phyloP scores from a whole-genome alignment of 805 yeast genomes.

The Saturnispora mendoncae region DNA sequence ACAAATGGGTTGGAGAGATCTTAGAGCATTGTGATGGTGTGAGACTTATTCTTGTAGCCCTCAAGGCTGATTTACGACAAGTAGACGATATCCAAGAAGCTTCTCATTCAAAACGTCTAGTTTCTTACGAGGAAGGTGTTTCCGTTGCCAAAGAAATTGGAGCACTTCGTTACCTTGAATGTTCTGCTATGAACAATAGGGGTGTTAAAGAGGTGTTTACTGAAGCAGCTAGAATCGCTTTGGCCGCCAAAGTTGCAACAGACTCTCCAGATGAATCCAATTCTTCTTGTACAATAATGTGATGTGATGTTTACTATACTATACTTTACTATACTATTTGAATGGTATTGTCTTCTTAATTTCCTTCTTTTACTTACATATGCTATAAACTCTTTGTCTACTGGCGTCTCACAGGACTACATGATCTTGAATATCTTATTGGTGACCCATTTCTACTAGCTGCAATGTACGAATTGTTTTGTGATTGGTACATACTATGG shows the following conservation, averaged over 20 bases:
- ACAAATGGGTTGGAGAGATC: conserved; percentile 95
- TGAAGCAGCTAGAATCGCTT: conserved; percentile 95
- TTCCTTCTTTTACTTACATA: conserved; percentile 5
- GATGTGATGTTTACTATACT: conserved; percentile 4
- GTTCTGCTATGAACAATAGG: conserved; percentile 91
- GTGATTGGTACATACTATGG: conserved; percentile 20
- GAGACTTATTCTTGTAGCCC: conserved; percentile 83
- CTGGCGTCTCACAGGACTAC: conserved; percentile 9
- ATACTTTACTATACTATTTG: no score
- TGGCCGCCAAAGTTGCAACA: conserved; percentile 58
- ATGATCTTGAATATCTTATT: conserved; percentile 6
- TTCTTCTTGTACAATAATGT: conserved; percentile 23
- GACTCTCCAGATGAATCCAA: conserved; percentile 24
- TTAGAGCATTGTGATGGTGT: conserved; percentile 97
- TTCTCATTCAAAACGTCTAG: conserved; percentile 39
- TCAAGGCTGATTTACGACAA: conserved; percentile 86
- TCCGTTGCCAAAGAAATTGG: conserved; percentile 89
- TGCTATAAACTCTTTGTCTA: not conserved
- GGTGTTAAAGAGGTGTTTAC: conserved; percentile 99
- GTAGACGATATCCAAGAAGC: conserved; percentile 35
- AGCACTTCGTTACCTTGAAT: conserved; percentile 89
- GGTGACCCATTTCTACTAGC: conserved; percentile 5
- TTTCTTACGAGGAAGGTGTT: conserved; percentile 88
- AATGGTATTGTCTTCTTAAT: no score
- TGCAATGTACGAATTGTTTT: conserved; percentile 12